A percentile compares a stretch with the other conserved stretches of the same genome.
Conservation (phyloP, 83 land plant genomes). For the Thuja plicata region DNA sequence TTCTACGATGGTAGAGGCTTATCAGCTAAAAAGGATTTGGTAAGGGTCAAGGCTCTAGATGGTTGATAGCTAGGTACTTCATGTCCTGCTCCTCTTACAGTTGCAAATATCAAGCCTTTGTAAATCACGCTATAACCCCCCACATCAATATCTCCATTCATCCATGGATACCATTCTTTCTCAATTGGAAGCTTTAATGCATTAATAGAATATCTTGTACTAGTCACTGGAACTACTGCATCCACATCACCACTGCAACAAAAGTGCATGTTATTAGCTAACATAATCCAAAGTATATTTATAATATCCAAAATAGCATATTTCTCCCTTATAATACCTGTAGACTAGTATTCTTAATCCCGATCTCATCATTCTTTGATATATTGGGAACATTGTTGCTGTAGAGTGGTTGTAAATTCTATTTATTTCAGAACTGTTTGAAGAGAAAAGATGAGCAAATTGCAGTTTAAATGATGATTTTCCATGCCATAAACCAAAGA, state of each 20-base stretch:
- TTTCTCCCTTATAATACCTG: background rate
- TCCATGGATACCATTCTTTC: slow-evolving; percentile 53
- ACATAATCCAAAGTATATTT: too few relatives aligned
- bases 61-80: slow-evolving; percentile 50
- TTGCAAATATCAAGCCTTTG: slow-evolving; percentile 42
- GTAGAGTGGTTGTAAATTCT: too few relatives aligned
- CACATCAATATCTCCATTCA: slow-evolving; percentile 23
- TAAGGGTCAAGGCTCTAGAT: slow-evolving; percentile 13
- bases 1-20: slow-evolving; percentile 17
- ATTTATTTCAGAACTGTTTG: background rate
- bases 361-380: background rate
- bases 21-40: slow-evolving; percentile 19
- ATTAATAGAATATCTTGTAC: slow-evolving; percentile 31
- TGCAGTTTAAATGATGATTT: too few relatives aligned
- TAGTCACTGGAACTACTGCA: slow-evolving; percentile 19
- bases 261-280: background rate
- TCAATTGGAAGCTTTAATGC: slow-evolving; percentile 22
- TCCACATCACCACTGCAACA: slow-evolving; percentile 41
- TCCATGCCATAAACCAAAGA: too few relatives aligned
- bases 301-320: too few relatives aligned
- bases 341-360: slow-evolving; percentile 1
- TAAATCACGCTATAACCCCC: slow-evolving; percentile 45
- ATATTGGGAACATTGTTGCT: background rate
- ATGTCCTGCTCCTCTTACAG: slow-evolving; percentile 51
- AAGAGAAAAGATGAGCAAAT: background rate